Evolutionary conservation across 306 rosid genomes (phyloP), one percentile per base, ranked within the genome.

Genomic region (Phaseolus lunatus): DNA sequence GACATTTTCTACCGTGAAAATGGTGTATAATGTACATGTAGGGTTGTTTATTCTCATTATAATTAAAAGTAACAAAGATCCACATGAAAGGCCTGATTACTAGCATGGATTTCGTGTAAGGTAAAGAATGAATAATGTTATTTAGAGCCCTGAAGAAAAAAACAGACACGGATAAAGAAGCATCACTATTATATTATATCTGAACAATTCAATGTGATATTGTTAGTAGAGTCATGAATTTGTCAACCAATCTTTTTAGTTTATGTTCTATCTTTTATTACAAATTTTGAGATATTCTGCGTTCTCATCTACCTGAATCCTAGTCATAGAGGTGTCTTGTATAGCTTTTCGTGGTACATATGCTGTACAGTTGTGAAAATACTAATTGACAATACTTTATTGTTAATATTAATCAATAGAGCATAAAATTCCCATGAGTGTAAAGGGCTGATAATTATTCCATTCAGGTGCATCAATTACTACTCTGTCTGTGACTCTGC

Each of bases 271-370:
- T 47, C 52, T 4, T 47, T 47, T 47, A 56, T 29, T 63, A 33
- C 69, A 33, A 62, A 63, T 63, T 35, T 22, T 9, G 8, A 18
- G 70, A 64, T 64, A 37, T 9, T 64, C 49, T 37, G 37, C 49
- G 10, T 62, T 33, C 4, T 10, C 50, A 10, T 37, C 22, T 20
- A 20, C 31, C 53, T 11, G 53, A 5, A 29, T 4, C 33, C 5
- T 29, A 29, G 33, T 29, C 33, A 0, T 4, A 67, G 13, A 43
- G 19, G 18, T 37, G 29, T 41, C 45, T 9, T 11, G 45, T 41
- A 41, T 2, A 8, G 44, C 12, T 1, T 39, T 39, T 39, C 9
- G 1, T 39, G 13, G 44, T 39, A 39, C 12, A 9, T 39, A 39
- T 67, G 20, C 13, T 43, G 54, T 13, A 22, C 12, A 41, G 22